Percentiles rank a stretch among this genome's conserved stretches.
Conservation (phyloP, 1,139 yeast genomes). For the Magnusiomyces fungicola region DNA sequence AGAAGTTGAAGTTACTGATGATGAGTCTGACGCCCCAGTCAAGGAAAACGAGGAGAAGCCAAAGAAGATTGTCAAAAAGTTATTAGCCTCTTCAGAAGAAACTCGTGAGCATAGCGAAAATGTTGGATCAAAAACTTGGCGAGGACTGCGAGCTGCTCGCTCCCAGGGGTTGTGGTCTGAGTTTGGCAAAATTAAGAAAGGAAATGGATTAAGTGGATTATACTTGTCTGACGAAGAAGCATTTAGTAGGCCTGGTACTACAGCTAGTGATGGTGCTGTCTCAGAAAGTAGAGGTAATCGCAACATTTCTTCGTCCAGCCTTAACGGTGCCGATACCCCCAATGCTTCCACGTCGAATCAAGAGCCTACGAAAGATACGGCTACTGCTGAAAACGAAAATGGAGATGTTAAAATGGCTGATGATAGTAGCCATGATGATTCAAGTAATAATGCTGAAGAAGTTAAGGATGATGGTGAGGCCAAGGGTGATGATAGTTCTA, state of each 20-base stretch:
- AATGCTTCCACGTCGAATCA: too few species aligned
- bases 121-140: constrained; percentile 28
- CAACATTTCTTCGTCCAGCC: too few species aligned
- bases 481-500: constrained; percentile 1
- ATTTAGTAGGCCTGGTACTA: too few species aligned
- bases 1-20: constrained; percentile 9
- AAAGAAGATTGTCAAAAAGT: constrained; percentile 1
- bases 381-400: too few species aligned
- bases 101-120: constrained; percentile 13
- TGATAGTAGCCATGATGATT: constrained; percentile 7
- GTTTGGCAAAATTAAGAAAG: constrained; percentile 23
- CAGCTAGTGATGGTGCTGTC: too few species aligned
- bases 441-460: constrained; percentile 6
- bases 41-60: constrained; percentile 10
- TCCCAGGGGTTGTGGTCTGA: constrained; percentile 28
- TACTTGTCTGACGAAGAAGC: constrained; percentile 19
- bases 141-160: constrained; percentile 31
- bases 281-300: too few species aligned
- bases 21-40: constrained; percentile 2
- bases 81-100: constrained; percentile 9
- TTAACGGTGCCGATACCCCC: too few species aligned
- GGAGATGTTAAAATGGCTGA: too few species aligned
- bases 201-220: constrained; percentile 25
- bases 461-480: constrained; percentile 2
- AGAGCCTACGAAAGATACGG: too few species aligned